Base-by-base conservation (phyloP, 2,329 filamentous ascomycete species). In the Pseudogymnoascus sp. region DNA sequence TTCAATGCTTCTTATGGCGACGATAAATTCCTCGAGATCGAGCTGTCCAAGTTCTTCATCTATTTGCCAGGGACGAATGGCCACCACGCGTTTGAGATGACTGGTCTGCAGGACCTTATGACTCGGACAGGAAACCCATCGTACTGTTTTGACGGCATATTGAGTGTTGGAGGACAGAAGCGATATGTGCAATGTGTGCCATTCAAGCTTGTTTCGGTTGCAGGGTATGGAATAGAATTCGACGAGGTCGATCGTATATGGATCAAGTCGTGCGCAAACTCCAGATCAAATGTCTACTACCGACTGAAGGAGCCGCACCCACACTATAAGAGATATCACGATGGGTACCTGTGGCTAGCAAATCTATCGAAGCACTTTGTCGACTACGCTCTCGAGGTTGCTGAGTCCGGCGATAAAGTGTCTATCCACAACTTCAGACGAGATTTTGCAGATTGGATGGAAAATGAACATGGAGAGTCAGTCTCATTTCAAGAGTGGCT, bases 291-390 rank as follows among this genome's bases (percentile, higher is more conserved):
- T 10, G 72, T 90, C 0, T 93, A 87, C 77, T 95, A 92, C 70
- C 79, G 79, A 9, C 73, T 96, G 0, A 69, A 69, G 1, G 66
- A 62, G 0, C 88, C 90, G 0, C 78, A 84, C 0, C 29, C 66
- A 0, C 84, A 86, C 38, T 96, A 95, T 69, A 66, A 65, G 10
- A 75, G 84, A 1, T 92, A 87, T 68, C 82, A 87, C 64, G 59
- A 75, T 0, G 80, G 83, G 0, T 93, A 91, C 65, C 64, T 86
- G 0, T 95, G 89, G 89, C 74, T 93, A 0, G 87, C 85, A 0
- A 81, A 88, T 61, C 76, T 95, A 0, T 80, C 83, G 0, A 93
- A 93, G 70, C 85, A 91, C 68, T 81, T 89, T 23, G 79, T 92
- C 1, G 88, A 92, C 65, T 95, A 82, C 37, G 68, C 66, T 53